Conservation (phyloP, 441 rosid genomes). For the Rhodomyrtus psidioides region DNA sequence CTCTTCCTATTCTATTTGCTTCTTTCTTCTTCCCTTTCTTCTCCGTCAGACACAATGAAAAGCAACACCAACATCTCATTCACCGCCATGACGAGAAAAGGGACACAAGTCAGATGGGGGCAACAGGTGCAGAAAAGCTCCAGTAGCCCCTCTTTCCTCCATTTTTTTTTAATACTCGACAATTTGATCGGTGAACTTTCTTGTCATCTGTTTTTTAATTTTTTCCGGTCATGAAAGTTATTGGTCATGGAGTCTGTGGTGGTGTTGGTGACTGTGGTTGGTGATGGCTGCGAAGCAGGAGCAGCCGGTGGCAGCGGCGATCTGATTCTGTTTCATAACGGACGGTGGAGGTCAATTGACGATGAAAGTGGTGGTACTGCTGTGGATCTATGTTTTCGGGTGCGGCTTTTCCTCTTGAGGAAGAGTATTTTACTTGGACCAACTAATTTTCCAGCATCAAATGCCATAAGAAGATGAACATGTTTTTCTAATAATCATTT, state of each 20-base stretch:
- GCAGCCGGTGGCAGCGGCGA: rapidly evolving
- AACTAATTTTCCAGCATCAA: background rate
- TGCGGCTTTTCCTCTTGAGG: background rate
- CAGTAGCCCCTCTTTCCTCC: background rate
- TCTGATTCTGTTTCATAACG: background rate
- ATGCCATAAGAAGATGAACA: background rate
- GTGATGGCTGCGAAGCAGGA: background rate
- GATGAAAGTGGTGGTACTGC: background rate
- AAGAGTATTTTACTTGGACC: background rate
- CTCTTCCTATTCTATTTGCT: background rate
- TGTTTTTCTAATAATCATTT: background rate
- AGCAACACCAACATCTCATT: background rate
- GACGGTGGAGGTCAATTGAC: rapidly evolving
- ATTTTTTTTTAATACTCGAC: background rate
- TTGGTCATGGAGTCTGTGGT: background rate
- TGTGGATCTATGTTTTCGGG: rapidly evolving
- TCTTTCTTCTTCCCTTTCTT: background rate
- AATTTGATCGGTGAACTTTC: rapidly evolving
- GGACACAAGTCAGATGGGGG: background rate
- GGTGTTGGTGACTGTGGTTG: background rate
- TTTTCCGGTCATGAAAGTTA: background rate
- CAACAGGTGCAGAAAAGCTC: background rate
- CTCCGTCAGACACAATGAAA: background rate
- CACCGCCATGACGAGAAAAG: background rate
- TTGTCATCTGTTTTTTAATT: rapidly evolving